These are phyloP conservation scores for Rhexocercosporidium sp. DNA, from an alignment of 2,329 filamentous ascomycete genomes.

Conservation along the genomic window DNA sequence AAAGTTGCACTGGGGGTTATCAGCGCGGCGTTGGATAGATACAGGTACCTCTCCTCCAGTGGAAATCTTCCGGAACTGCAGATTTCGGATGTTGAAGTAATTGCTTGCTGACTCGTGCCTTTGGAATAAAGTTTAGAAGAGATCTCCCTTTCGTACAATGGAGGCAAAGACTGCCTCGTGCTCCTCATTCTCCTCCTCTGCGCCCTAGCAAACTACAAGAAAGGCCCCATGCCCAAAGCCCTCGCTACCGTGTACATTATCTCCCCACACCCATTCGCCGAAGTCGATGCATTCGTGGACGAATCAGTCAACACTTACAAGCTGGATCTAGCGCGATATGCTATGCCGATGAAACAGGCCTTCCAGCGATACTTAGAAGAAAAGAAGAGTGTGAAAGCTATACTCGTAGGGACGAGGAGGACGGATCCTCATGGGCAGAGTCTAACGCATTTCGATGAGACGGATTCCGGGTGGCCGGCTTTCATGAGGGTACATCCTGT, in stretches of 20 bases:
- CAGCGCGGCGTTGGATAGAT: constrained; percentile 74
- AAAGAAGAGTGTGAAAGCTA: constrained; percentile 69
- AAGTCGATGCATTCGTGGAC: constrained; percentile 85
- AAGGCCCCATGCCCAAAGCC: constrained; percentile 44
- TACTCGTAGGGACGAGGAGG: constrained; percentile 86
- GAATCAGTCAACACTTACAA: constrained; percentile 71
- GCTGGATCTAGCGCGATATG: constrained; percentile 76
- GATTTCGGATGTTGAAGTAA: not conserved
- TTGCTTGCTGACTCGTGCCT: not conserved
- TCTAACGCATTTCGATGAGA: constrained; percentile 82
- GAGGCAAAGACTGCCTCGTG: constrained; percentile 96
- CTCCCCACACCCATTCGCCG: constrained; percentile 79
- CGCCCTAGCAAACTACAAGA: constrained; percentile 45
- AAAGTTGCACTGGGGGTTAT: constrained; percentile 75
- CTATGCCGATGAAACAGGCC: constrained; percentile 78
- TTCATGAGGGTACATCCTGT: constrained; percentile 96
- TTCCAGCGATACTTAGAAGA: constrained; percentile 78
- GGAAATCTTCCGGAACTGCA: constrained; percentile 3
- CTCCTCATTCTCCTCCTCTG: constrained; percentile 86
- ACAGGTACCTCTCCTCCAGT: constrained; percentile 61
- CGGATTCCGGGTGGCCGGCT: constrained; percentile 86
- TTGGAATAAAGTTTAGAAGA: constrained; percentile 64
- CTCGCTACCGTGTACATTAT: constrained; percentile 90
- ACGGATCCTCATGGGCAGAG: constrained; percentile 89
- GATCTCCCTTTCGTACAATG: constrained; percentile 93